These are phyloP conservation scores for Chaetomiaceae sp. DNA, from an alignment of 2,329 filamentous ascomycete species.

Conservation along the genomic window DNA sequence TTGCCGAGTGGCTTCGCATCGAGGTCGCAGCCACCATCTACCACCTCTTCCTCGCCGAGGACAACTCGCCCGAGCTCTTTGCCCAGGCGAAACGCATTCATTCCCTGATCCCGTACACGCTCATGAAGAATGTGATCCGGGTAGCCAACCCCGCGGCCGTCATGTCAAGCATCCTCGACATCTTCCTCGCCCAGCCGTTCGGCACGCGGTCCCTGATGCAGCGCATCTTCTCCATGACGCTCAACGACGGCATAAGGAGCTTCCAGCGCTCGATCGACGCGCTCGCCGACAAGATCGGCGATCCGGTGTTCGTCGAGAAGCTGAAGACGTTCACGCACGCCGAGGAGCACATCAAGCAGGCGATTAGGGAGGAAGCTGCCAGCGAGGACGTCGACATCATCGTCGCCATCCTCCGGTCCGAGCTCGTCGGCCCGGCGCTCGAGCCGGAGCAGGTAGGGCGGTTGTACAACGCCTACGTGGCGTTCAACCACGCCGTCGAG, in stretches of 20 bases:
- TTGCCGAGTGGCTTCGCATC: constrained; percentile 96
- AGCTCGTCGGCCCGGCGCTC: constrained; percentile 68
- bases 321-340: constrained; percentile 74
- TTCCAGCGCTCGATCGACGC: constrained; percentile 85
- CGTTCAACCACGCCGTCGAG: constrained; percentile 92
- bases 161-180: constrained; percentile 90
- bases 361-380: constrained; percentile 68
- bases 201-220: constrained; percentile 87
- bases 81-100: constrained; percentile 92
- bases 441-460: constrained; percentile 71
- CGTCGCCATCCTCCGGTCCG: constrained; percentile 77
- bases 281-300: constrained; percentile 72
- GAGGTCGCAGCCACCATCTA: constrained; percentile 96
- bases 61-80: constrained; percentile 95
- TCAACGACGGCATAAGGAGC: constrained; percentile 82
- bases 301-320: constrained; percentile 73
- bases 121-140: constrained; percentile 94
- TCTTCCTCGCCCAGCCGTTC: constrained; percentile 94
- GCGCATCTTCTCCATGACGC: constrained; percentile 85
- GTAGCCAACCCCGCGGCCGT: constrained; percentile 95
- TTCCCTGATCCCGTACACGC: constrained; percentile 84
- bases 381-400: constrained; percentile 77
- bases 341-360: constrained; percentile 68
- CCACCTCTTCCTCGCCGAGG: constrained; percentile 93
- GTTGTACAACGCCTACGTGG: constrained; percentile 91